Percentiles rank a stretch among this genome's conserved stretches.
Conservation (phyloP, 2,329 filamentous ascomycete genomes). For the Fusarium stilboides region DNA sequence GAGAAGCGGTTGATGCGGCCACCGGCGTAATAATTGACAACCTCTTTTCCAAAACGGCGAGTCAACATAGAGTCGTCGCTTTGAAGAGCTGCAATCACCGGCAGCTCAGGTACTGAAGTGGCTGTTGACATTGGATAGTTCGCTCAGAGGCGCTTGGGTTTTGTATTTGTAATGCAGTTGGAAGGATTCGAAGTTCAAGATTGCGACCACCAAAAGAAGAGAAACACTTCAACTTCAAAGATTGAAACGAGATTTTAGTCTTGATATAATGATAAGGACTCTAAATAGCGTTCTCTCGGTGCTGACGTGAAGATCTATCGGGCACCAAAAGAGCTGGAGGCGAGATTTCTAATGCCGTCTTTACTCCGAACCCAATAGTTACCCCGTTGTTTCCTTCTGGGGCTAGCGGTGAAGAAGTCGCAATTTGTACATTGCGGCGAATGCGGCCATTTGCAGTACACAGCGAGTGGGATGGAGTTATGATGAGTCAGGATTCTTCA, state of each 20-base stretch:
- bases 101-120: slow-evolving; percentile 53
- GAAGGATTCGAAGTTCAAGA: background rate
- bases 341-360: slow-evolving; percentile 5
- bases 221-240: slow-evolving; percentile 9
- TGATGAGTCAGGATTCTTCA: slow-evolving; percentile 34
- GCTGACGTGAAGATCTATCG: slow-evolving; percentile 21
- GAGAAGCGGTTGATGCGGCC: slow-evolving; percentile 84
- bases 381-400: slow-evolving; percentile 31
- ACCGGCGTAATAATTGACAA: slow-evolving; percentile 88
- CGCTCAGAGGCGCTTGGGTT: slow-evolving; percentile 13
- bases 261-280: background rate
- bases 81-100: slow-evolving; percentile 62
- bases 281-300: background rate
- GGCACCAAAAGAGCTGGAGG: slow-evolving; percentile 13
- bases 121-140: slow-evolving; percentile 51
- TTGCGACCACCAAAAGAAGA: background rate
- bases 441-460: slow-evolving; percentile 31
- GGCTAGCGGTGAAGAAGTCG: slow-evolving; percentile 38
- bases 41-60: slow-evolving; percentile 83
- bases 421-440: slow-evolving; percentile 35
- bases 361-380: background rate
- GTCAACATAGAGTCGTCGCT: slow-evolving; percentile 77
- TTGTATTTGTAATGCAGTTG: slow-evolving; percentile 38
- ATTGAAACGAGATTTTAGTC: background rate
- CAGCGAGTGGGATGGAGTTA: slow-evolving; percentile 7